Evolutionary conservation across 176 grass and related monocot species (phyloP).

Genomic region (Alloteropsis semialata): DNA sequence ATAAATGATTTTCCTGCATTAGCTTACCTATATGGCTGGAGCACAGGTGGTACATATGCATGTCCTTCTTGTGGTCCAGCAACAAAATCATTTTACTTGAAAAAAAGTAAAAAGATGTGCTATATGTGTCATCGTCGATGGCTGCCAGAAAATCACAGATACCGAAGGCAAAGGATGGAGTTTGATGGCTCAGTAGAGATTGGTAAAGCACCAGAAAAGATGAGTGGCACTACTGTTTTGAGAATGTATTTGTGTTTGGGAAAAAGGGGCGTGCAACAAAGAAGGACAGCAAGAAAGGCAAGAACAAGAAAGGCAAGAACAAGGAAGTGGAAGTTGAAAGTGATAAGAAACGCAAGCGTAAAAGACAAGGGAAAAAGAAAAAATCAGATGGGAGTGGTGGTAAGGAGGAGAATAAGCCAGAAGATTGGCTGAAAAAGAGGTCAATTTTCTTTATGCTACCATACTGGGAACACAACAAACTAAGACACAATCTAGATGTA

Average conservation of each 20-base stretch:
- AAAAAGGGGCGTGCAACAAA: background rate
- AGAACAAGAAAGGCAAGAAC: too few species aligned
- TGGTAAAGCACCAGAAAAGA: background rate
- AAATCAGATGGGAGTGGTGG: background rate
- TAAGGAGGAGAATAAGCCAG: too few species aligned
- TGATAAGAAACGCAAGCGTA: too few species aligned
- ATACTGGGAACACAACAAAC: too few species aligned
- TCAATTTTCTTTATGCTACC: too few species aligned
- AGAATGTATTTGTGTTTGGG: background rate
- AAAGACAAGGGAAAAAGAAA: too few species aligned
- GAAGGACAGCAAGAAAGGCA: too few species aligned
- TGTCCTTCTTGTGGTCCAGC: background rate
- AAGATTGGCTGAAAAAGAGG: too few species aligned
- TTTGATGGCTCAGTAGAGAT: slow-evolving; percentile 1
- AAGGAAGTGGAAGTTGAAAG: too few species aligned
- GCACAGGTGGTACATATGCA: background rate
- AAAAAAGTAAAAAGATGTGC: background rate
- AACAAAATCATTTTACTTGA: background rate
- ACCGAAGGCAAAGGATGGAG: background rate
- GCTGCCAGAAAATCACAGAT: background rate
- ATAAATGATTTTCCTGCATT: too few species aligned
- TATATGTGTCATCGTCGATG: background rate
- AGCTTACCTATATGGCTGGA: slow-evolving; percentile 14
- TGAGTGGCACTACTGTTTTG: background rate
- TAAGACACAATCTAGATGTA: too few species aligned